These are phyloP conservation scores for Pelargonium exstipulatum DNA, from an alignment of 441 rosid species.

Conservation along the genomic window DNA sequence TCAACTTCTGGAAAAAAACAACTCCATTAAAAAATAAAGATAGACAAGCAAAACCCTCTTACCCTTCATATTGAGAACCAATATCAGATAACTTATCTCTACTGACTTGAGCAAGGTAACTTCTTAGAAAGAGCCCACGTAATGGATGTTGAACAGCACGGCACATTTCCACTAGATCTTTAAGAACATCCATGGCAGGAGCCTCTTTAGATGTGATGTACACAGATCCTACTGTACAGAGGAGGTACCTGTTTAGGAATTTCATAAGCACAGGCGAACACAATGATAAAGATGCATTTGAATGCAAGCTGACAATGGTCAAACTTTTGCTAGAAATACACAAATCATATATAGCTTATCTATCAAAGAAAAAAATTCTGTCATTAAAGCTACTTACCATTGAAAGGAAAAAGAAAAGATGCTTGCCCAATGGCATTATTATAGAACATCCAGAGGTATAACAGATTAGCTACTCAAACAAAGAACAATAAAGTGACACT, in stretches of 20 bases:
- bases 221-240: conserved; percentile 92
- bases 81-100: conserved; percentile 79
- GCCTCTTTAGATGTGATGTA: conserved; percentile 77
- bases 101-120: conserved; percentile 86
- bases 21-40: not conserved
- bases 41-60: conserved; percentile 18
- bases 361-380: not conserved
- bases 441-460: not conserved
- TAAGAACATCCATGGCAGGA: conserved; percentile 69
- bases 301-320: not conserved
- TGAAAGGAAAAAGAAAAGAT: not conserved
- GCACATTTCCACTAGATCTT: conserved; percentile 92
- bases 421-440: conserved; percentile 2
- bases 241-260: conserved; percentile 56
- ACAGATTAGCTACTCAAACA: not conserved
- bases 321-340: not conserved
- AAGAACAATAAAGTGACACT: not conserved
- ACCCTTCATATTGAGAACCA: conserved; percentile 73
- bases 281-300: not conserved
- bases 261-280: conserved; percentile 14
- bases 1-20: too few species aligned
- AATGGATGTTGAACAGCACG: conserved; percentile 82
- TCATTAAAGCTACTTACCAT: not conserved
- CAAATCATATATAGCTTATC: not conserved
- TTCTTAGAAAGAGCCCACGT: conserved; percentile 79